Evolutionary conservation across 148 eudicot genomes (phyloP).

Genomic region (Chenopodium quinoa): DNA sequence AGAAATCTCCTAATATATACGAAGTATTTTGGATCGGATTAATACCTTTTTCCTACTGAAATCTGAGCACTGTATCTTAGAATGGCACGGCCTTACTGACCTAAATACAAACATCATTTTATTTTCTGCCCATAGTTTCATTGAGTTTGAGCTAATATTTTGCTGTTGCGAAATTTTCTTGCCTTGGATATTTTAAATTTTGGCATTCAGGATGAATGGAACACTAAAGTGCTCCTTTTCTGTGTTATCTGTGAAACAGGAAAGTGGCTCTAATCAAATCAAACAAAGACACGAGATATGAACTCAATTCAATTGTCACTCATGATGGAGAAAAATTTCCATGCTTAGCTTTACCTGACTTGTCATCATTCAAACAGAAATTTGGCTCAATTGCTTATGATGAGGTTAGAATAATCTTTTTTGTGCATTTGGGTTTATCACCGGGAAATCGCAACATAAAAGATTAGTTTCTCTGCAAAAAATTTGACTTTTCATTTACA

Average conservation of each 20-base stretch:
- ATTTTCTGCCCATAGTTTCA: neutral
- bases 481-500: neutral
- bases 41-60: neutral
- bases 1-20: neutral
- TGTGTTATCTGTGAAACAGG: constrained; percentile 43
- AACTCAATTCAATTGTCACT: constrained; percentile 67
- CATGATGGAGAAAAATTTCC: constrained; percentile 93
- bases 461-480: neutral
- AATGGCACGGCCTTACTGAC: neutral
- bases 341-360: constrained; percentile 69
- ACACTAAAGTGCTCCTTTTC: neutral
- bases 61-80: neutral
- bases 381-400: constrained; percentile 76
- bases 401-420: constrained; percentile 45
- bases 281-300: constrained; percentile 84
- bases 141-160: neutral
- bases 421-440: constrained; percentile 6
- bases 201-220: neutral
- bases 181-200: neutral
- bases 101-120: neutral
- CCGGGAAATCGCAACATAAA: neutral
- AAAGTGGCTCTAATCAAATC: constrained; percentile 82
- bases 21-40: neutral
- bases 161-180: neutral
- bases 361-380: constrained; percentile 66